Evolutionary conservation across 179 eudicot genomes (phyloP), one percentile per base, ranked within the genome.

Genomic region (Silene noctiflora): DNA sequence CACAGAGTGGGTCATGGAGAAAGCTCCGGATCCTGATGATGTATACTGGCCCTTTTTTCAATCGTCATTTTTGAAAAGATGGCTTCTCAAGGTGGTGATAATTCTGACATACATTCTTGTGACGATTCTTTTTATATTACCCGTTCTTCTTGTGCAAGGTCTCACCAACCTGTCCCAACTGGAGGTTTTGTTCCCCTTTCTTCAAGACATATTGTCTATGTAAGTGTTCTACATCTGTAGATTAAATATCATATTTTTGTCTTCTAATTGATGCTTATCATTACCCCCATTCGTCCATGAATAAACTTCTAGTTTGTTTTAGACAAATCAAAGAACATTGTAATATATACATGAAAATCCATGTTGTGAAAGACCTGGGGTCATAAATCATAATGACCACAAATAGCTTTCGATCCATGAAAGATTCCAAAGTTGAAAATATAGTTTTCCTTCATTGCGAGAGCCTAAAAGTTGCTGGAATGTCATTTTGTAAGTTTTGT

Each of bases 1-100:
- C 59, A 93, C 90, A 55, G 87, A 91, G 71, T 96, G 99, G 99
- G 80, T 88, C 42, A 83, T 94, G 33, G 98, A 96, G 86, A 82
- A 42, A 82, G 98, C 98, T 83, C 99, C 99, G 69, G 96, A 89
- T 82, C 99, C 99, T 21, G 78, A 72, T 46, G 99, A 96, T 83
- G 98, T 96, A 21, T 80, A 93, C 79, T 96, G 99, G 99, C 94
- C 99, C 39, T 85, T 93, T 85, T 93, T 96, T 77, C 89, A 92
- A 65, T 84, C 96, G 60, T 85, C 98, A 25, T 96, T 96, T 79
- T 61, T 91, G 63, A 82, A 67, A 63, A 86, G 83, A 83, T 96
- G 99, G 99, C 83, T 89, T 71, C 77, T 86, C 81, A 90, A 77
- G 77, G 67, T 91, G 73, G 74, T 89, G 62, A 91, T 89, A 35